These are phyloP conservation scores for Microstegium vimineum DNA, from an alignment of 176 grass and related monocot genomes.

Conservation along the genomic window DNA sequence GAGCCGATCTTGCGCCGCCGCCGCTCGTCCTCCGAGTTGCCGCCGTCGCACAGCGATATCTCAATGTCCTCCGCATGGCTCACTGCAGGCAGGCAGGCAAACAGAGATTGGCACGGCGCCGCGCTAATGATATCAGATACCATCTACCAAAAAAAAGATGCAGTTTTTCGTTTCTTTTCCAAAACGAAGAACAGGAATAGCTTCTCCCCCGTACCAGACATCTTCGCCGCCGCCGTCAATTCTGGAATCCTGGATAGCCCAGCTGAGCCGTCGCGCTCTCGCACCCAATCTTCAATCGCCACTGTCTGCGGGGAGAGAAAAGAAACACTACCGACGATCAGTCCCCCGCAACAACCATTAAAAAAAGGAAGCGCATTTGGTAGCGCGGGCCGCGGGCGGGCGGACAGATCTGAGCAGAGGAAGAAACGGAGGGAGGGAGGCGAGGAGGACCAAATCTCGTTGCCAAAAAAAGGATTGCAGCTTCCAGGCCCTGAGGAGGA, in stretches of 20 bases:
- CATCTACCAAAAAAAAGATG: not conserved
- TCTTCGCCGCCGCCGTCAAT: slow-evolving; percentile 17
- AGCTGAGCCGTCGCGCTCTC: slow-evolving; percentile 16
- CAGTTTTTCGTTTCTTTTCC: not conserved
- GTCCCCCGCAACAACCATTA: not conserved
- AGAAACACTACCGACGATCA: not conserved
- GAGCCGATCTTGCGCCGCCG: slow-evolving; percentile 91
- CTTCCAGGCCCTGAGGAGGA: slow-evolving; percentile 30
- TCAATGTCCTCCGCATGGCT: slow-evolving; percentile 62
- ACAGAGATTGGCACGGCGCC: not conserved
- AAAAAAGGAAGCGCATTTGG: slow-evolving; percentile 2
- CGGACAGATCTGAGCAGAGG: slow-evolving; percentile 46
- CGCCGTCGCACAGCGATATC: slow-evolving; percentile 66
- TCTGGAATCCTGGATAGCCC: not conserved
- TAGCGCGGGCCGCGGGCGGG: not conserved
- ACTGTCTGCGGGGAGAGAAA: slow-evolving; percentile 14
- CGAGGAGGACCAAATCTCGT: slow-evolving; percentile 31
- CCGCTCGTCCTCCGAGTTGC: slow-evolving; percentile 93
- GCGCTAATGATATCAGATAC: not conserved
- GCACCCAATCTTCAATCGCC: slow-evolving; percentile 1
- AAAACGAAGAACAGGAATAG: not conserved
- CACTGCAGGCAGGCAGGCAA: too few relatives aligned
- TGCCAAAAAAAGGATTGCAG: slow-evolving; percentile 26
- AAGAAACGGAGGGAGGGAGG: not conserved
- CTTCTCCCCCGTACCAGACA: slow-evolving; percentile 32